Evolutionary conservation across 2,329 filamentous ascomycete genomes (phyloP).

Genomic region (Aspergillus fijiensis): DNA sequence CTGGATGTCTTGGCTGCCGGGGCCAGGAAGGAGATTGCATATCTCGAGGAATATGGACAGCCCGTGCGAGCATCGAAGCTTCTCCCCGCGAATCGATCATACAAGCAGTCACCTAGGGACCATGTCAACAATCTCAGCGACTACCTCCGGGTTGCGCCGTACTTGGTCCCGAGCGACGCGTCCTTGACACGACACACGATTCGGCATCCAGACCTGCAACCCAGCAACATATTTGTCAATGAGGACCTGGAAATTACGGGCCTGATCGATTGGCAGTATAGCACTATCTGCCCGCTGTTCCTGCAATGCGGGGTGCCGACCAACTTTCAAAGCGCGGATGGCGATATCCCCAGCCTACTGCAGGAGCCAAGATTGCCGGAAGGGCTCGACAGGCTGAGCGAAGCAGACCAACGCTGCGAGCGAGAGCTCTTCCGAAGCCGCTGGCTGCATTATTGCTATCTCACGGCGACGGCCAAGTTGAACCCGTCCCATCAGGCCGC

Average conservation of each 20-base stretch:
- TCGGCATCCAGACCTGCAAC: conserved; percentile 18
- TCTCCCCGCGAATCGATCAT: background rate
- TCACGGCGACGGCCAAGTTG: conserved; percentile 15
- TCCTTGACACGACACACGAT: background rate
- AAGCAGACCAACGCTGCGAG: conserved; percentile 15
- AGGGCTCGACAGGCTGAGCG: background rate
- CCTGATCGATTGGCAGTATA: conserved; percentile 33
- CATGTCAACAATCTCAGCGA: background rate
- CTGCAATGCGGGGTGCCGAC: conserved; percentile 29
- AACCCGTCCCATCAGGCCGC: conserved; percentile 22
- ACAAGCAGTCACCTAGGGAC: background rate
- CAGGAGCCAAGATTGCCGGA: conserved; percentile 16
- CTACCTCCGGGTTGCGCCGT: background rate
- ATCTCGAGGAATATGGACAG: conserved; percentile 18
- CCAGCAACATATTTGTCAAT: conserved; percentile 32
- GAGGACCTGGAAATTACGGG: conserved; percentile 22
- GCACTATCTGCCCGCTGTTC: conserved; percentile 28
- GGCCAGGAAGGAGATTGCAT: conserved; percentile 24
- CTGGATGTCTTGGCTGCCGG: conserved; percentile 15
- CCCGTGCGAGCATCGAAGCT: conserved; percentile 18
- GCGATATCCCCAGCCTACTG: conserved; percentile 21
- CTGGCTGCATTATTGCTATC: conserved; percentile 25
- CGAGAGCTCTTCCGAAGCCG: conserved; percentile 18
- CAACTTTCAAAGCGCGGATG: conserved; percentile 33
- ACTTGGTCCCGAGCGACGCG: background rate